These are phyloP conservation scores for Pseudevernia furfuracea DNA, from an alignment of 495 filamentous ascomycete species.

Conservation along the genomic window DNA sequence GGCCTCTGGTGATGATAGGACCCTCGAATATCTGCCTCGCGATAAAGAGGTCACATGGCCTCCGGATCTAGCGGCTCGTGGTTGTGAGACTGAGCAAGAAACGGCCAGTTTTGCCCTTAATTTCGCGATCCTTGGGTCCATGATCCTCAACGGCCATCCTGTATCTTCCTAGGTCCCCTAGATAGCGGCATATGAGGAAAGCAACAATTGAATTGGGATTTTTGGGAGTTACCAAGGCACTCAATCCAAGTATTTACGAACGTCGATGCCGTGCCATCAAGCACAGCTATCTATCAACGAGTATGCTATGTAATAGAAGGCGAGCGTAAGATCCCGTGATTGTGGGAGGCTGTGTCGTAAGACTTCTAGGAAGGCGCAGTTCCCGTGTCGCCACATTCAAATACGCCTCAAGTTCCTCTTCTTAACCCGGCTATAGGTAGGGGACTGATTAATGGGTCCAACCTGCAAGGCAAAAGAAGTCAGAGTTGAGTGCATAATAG, in stretches of 20 bases:
- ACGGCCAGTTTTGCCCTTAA: conserved; percentile 67
- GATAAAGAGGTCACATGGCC: too few relatives aligned
- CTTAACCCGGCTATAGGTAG: too few relatives aligned
- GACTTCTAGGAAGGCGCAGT: conserved; percentile 44
- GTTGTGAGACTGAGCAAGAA: too few relatives aligned
- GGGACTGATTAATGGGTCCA: too few relatives aligned
- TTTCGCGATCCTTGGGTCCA: conserved; percentile 57
- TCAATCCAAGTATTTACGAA: conserved; percentile 90
- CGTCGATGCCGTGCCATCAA: conserved; percentile 45
- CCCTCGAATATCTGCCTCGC: too few relatives aligned
- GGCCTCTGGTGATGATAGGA: neutral
- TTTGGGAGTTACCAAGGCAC: conserved; percentile 46
- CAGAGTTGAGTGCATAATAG: too few relatives aligned
- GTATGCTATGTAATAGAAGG: conserved; percentile 47
- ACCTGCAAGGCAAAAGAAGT: too few relatives aligned
- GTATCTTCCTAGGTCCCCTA: conserved; percentile 41
- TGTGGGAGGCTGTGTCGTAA: conserved; percentile 38
- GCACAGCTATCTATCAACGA: conserved; percentile 45
- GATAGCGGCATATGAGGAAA: neutral
- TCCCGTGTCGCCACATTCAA: conserved; percentile 45
- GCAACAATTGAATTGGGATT: neutral
- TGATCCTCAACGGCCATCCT: conserved; percentile 48
- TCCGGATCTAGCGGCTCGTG: too few relatives aligned
- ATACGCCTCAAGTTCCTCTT: too few relatives aligned
- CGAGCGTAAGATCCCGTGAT: conserved; percentile 44